Evolutionary conservation across 2,329 filamentous ascomycete genomes (phyloP).

Genomic region (Aureobasidium leucospermi): DNA sequence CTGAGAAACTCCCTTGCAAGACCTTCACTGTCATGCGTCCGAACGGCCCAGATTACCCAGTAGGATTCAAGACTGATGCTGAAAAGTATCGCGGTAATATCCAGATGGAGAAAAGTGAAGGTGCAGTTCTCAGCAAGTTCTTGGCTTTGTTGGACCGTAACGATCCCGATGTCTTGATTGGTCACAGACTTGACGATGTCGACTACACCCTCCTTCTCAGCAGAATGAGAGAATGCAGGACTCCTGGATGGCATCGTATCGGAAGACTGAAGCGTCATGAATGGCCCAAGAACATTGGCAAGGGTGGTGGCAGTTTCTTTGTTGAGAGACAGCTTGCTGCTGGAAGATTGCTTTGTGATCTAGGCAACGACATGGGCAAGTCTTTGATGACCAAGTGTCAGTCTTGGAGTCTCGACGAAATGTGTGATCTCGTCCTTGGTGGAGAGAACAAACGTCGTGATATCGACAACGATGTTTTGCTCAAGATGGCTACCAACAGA

Average conservation of each 20-base stretch:
- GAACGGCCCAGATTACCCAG: slow-evolving; percentile 62
- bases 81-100: slow-evolving; percentile 69
- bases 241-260: slow-evolving; percentile 88
- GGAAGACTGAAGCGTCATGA: slow-evolving; percentile 74
- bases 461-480: slow-evolving; percentile 76
- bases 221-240: slow-evolving; percentile 82
- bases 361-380: slow-evolving; percentile 94
- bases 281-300: slow-evolving; percentile 84
- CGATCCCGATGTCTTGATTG: slow-evolving; percentile 89
- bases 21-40: slow-evolving; percentile 91
- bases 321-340: slow-evolving; percentile 84
- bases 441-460: slow-evolving; percentile 68
- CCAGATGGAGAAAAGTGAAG: slow-evolving; percentile 75
- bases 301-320: slow-evolving; percentile 83
- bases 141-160: slow-evolving; percentile 78
- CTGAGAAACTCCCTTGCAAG: slow-evolving; percentile 80
- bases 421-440: slow-evolving; percentile 84
- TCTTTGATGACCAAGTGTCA: slow-evolving; percentile 96
- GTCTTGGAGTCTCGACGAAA: slow-evolving; percentile 95
- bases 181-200: slow-evolving; percentile 93
- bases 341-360: slow-evolving; percentile 83
- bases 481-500: slow-evolving; percentile 73
- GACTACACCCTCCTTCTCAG: slow-evolving; percentile 88
- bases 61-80: slow-evolving; percentile 75
- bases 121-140: slow-evolving; percentile 79